These are phyloP conservation scores for Gentiana macrophylla DNA, from an alignment of 257 asterid genomes.

Conservation along the genomic window DNA sequence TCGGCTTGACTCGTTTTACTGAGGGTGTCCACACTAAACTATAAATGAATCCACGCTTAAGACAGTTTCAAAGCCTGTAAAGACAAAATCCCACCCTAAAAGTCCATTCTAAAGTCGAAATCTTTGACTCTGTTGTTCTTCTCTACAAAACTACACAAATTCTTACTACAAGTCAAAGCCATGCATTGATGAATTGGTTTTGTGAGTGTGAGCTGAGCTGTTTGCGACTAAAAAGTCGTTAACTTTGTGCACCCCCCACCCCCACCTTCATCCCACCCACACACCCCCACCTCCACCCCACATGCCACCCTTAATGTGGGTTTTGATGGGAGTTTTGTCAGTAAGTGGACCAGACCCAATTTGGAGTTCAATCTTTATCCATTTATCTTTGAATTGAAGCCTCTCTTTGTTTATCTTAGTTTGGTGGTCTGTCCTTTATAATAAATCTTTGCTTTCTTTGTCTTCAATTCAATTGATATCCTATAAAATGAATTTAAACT, in stretches of 20 bases:
- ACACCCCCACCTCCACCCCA: too few species aligned
- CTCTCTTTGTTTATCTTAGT: constrained; percentile 19
- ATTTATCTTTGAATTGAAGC: constrained; percentile 23
- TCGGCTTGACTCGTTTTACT: too few species aligned
- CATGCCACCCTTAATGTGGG: constrained; percentile 9
- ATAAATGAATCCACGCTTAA: too few species aligned
- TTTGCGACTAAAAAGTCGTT: background rate
- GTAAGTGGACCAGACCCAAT: constrained; percentile 16
- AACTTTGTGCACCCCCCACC: constrained; percentile 4
- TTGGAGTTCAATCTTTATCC: constrained; percentile 20
- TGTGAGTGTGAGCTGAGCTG: background rate
- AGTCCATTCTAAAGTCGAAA: constrained; percentile 4
- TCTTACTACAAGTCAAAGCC: background rate
- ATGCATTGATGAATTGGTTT: constrained; percentile 11
- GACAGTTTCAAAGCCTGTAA: background rate
- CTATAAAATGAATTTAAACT: background rate
- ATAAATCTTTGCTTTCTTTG: constrained; percentile 9
- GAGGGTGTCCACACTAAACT: too few species aligned
- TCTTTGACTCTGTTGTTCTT: constrained; percentile 6
- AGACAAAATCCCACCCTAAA: background rate
- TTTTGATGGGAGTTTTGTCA: constrained; percentile 18
- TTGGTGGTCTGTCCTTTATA: constrained; percentile 17
- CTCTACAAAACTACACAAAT: background rate
- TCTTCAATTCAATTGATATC: constrained; percentile 1
- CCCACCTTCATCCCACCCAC: too few species aligned